Evolutionary conservation across 768 basidiomycete genomes (phyloP).

Genomic region (Termitomyces sp.): DNA sequence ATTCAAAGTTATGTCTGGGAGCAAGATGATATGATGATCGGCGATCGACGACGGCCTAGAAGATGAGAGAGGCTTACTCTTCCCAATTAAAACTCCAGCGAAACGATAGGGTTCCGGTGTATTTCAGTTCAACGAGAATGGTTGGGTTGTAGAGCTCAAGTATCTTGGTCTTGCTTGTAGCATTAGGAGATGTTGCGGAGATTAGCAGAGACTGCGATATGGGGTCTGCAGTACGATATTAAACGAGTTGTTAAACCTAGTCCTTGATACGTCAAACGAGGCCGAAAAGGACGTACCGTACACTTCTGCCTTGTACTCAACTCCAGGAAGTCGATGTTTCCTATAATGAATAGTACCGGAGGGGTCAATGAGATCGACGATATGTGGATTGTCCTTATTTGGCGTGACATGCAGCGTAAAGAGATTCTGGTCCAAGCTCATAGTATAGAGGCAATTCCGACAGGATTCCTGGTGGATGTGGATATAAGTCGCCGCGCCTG

Average conservation of each 20-base stretch:
- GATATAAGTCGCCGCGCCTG: conserved; percentile 9
- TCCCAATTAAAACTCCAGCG: conserved; percentile 83
- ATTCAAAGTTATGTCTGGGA: conserved; percentile 78
- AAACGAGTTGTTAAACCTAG: not conserved
- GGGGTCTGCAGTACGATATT: conserved; percentile 47
- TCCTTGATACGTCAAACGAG: not conserved
- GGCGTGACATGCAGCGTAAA: conserved; percentile 73
- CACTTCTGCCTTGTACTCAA: conserved; percentile 61
- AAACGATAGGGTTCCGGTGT: conserved; percentile 70
- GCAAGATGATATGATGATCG: not conserved
- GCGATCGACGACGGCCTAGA: not conserved
- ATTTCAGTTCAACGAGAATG: conserved; percentile 65
- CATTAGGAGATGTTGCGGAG: conserved; percentile 59
- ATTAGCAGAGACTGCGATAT: conserved; percentile 68
- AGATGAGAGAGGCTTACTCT: conserved; percentile 50
- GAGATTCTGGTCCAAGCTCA: conserved; percentile 85
- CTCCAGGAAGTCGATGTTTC: conserved; percentile 57
- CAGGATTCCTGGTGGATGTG: not conserved
- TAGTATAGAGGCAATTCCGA: conserved; percentile 24
- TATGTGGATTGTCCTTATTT: conserved; percentile 53
- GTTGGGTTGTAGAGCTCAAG: conserved; percentile 77
- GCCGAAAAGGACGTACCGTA: conserved; percentile 44
- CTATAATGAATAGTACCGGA: conserved; percentile 65
- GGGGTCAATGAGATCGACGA: conserved; percentile 70
- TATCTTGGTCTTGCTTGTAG: conserved; percentile 69